Percentiles rank a stretch among this genome's conserved stretches.
Conservation (phyloP, 2,329 filamentous ascomycete species). For the Neophaeococcomyces mojaviensis region DNA sequence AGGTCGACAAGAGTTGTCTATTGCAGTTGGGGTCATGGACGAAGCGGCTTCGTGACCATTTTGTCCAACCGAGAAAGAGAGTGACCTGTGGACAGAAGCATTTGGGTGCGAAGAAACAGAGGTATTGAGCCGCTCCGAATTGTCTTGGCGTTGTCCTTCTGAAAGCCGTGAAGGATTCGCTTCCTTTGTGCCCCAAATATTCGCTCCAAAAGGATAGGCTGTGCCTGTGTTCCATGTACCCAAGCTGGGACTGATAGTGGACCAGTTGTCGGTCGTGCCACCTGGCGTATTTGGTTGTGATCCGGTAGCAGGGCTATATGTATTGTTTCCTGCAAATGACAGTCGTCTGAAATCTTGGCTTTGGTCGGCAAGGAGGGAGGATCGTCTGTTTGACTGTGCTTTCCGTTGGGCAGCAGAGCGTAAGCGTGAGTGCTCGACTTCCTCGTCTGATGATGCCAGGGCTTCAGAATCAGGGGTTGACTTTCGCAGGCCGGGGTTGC, state of each 20-base stretch:
- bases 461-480: slow-evolving; percentile 93
- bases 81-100: slow-evolving; percentile 86
- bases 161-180: slow-evolving; percentile 68
- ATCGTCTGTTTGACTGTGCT: slow-evolving; percentile 51
- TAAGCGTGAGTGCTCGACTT: slow-evolving; percentile 55
- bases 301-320: slow-evolving; percentile 64
- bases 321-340: slow-evolving; percentile 42
- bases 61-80: slow-evolving; percentile 94
- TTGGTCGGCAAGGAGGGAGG: slow-evolving; percentile 41
- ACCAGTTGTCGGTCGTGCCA: slow-evolving; percentile 50
- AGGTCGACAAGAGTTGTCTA: slow-evolving; percentile 27
- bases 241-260: slow-evolving; percentile 14
- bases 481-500: slow-evolving; percentile 60
- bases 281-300: slow-evolving; percentile 78
- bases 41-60: slow-evolving; percentile 59
- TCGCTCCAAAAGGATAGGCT: slow-evolving; percentile 65
- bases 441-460: slow-evolving; percentile 88
- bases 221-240: slow-evolving; percentile 22
- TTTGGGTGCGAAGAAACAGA: slow-evolving; percentile 82
- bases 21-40: slow-evolving; percentile 22
- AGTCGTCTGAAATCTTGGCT: slow-evolving; percentile 60
- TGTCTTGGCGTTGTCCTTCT: slow-evolving; percentile 66
- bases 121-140: slow-evolving; percentile 63
- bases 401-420: slow-evolving; percentile 32
- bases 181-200: slow-evolving; percentile 71